phyloP scores from a whole-genome alignment of 352 stramenopile species.

The Albugo laibachii region DNA sequence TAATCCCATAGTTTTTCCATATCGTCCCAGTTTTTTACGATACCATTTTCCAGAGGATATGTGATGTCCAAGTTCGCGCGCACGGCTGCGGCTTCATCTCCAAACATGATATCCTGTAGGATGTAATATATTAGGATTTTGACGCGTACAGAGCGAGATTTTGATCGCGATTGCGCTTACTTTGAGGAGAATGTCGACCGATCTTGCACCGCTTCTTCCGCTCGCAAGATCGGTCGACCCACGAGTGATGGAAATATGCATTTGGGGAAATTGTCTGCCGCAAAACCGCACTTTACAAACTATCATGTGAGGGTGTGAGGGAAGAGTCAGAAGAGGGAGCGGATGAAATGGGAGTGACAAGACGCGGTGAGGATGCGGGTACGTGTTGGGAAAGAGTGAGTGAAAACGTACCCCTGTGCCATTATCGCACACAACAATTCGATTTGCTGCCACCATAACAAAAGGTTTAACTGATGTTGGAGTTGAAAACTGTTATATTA shows the following conservation, averaged over 20 bases:
- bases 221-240: slow-evolving; percentile 84
- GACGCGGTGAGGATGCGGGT: background rate
- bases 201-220: slow-evolving; percentile 80
- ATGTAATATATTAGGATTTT: background rate
- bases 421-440: slow-evolving; percentile 80
- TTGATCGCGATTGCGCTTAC: slow-evolving; percentile 7
- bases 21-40: slow-evolving; percentile 94
- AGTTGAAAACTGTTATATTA: too few relatives aligned
- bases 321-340: slow-evolving; percentile 6
- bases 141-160: background rate
- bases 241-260: slow-evolving; percentile 90
- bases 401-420: slow-evolving; percentile 37
- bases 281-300: slow-evolving; percentile 87
- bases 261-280: slow-evolving; percentile 87
- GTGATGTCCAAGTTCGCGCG: slow-evolving; percentile 74
- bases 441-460: slow-evolving; percentile 65
- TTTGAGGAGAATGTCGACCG: slow-evolving; percentile 75
- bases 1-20: slow-evolving; percentile 97
- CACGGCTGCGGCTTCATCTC: slow-evolving; percentile 81
- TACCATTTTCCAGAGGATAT: slow-evolving; percentile 90
- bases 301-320: slow-evolving; percentile 6
- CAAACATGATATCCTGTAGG: slow-evolving; percentile 86
- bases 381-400: background rate
- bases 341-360: slow-evolving; percentile 2
- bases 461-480: too few relatives aligned